Evolutionary conservation across 1,139 yeast genomes (phyloP).

Genomic region (Saccharomyces pastorianus): DNA sequence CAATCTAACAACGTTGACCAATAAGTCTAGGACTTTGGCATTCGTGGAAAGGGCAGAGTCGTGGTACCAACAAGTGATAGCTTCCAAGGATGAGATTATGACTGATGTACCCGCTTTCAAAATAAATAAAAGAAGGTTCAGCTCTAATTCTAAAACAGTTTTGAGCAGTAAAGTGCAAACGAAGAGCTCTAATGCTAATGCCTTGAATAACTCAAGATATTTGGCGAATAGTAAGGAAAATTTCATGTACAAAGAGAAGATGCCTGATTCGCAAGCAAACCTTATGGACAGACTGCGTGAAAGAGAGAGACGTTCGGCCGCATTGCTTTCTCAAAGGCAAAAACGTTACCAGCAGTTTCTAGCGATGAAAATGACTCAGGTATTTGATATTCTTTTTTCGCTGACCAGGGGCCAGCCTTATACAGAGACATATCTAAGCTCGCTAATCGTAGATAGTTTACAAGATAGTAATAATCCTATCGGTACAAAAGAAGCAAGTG

Average conservation of each 20-base stretch:
- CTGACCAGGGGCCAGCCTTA: slow-evolving; percentile 31
- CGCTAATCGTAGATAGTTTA: slow-evolving; percentile 30
- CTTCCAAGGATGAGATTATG: slow-evolving; percentile 7
- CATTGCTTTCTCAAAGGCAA: slow-evolving; percentile 28
- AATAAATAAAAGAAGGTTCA: slow-evolving; percentile 19
- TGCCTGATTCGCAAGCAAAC: slow-evolving; percentile 17
- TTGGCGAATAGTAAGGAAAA: slow-evolving; percentile 16
- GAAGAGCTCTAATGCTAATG: slow-evolving; percentile 1
- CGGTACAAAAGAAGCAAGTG: slow-evolving; percentile 29
- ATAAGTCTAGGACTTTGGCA: slow-evolving; percentile 23
- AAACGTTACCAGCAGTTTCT: slow-evolving; percentile 35
- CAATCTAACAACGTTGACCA: slow-evolving; percentile 15
- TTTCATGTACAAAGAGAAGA: slow-evolving; percentile 14
- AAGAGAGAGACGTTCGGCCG: slow-evolving; percentile 24
- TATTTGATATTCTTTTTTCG: slow-evolving; percentile 29
- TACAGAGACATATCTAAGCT: slow-evolving; percentile 26
- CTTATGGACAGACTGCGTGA: slow-evolving; percentile 24
- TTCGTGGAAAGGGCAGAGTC: slow-evolving; percentile 20
- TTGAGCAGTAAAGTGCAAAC: background rate
- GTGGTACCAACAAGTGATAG: slow-evolving; percentile 14
- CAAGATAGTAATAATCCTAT: slow-evolving; percentile 31
- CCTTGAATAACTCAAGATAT: slow-evolving; percentile 7
- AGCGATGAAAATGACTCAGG: slow-evolving; percentile 37
- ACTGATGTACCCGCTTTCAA: slow-evolving; percentile 19
- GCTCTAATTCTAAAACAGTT: background rate